phyloP scores from a whole-genome alignment of 306 rosid genomes.

The Glycine soja region DNA sequence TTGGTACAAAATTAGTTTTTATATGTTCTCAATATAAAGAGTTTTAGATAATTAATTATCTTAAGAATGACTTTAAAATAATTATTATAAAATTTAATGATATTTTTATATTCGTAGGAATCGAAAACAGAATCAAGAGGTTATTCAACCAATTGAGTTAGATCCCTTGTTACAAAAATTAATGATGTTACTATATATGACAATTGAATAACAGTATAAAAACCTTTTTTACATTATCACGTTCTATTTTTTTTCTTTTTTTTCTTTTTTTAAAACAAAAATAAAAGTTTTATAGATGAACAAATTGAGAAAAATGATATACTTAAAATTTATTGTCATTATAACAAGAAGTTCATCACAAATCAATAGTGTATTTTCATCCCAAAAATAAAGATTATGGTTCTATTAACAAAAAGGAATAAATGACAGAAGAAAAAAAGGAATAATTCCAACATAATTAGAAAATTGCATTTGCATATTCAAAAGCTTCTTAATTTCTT shows the following conservation, averaged over 20 bases:
- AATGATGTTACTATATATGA: too few species aligned
- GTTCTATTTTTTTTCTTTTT: not conserved
- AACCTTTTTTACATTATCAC: too few species aligned
- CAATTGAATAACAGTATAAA: too few species aligned
- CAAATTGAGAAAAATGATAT: not conserved
- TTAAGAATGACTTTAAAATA: too few species aligned
- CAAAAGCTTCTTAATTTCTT: constrained; percentile 22
- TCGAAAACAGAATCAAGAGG: too few species aligned
- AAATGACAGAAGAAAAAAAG: constrained; percentile 18
- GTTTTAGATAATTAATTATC: too few species aligned
- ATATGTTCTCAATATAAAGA: too few species aligned
- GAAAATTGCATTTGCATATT: constrained; percentile 17
- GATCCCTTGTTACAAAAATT: too few species aligned
- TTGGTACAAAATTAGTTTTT: too few species aligned
- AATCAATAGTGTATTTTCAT: constrained; percentile 11
- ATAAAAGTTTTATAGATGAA: not conserved
- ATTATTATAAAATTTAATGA: too few species aligned
- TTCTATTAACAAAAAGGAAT: constrained; percentile 36
- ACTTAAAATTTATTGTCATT: not conserved
- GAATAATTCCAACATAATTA: constrained; percentile 24
- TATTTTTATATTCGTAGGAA: too few species aligned
- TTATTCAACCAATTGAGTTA: too few species aligned
- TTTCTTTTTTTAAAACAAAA: not conserved
- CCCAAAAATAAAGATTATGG: not conserved
- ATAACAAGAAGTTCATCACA: not conserved